Base-by-base conservation (phyloP, 768 basidiomycete species). In the Mycena leptocephala region DNA sequence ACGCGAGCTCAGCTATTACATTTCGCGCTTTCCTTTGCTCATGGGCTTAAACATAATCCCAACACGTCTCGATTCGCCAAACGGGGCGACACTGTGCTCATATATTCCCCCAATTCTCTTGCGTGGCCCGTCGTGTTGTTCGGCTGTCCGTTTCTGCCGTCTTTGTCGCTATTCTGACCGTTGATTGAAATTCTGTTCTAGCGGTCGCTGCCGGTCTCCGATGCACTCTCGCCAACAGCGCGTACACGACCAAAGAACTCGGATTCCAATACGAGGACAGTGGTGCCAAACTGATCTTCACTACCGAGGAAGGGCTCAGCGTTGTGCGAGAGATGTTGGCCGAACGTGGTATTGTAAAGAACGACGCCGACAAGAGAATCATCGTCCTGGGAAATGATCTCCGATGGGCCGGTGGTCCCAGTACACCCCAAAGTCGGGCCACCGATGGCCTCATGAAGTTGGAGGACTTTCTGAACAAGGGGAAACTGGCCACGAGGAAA, bases 181-280 rank as follows among this genome's bases (percentile, higher is more conserved):
- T 18, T 55, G 67, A 72, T 61, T 48, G 37, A 62, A 62, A 32
- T 32, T 43, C 14, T 3, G 32, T 32, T 22, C 74, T 83, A 62
- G 83, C 84, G 81, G 86, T 93, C 53, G 93, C 95, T 0, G 94
- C 93, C 0, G 95, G 94, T 5, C 80, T 95, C 20, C 85, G 90
- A 55, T 90, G 91, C 66, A 95, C 95, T 0, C 91, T 95, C 18
- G 94, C 94, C 20, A 97, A 96, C 81, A 92, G 89, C 72, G 88
- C 88, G 0, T 97, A 95, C 80, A 94, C 92, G 5, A 82, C 92
- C 4, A 81, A 85, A 10, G 96, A 97, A 80, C 89, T 97, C 0
- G 88, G 87, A 0, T 92, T 92, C 82, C 96, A 97, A 81, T 93
- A 94, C 73, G 84, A 76, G 16, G 92, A 97, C 80, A 93, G 93